These are phyloP conservation scores for Xylariaceae sp. DNA, from an alignment of 2,329 filamentous ascomycete genomes.

Conservation along the genomic window DNA sequence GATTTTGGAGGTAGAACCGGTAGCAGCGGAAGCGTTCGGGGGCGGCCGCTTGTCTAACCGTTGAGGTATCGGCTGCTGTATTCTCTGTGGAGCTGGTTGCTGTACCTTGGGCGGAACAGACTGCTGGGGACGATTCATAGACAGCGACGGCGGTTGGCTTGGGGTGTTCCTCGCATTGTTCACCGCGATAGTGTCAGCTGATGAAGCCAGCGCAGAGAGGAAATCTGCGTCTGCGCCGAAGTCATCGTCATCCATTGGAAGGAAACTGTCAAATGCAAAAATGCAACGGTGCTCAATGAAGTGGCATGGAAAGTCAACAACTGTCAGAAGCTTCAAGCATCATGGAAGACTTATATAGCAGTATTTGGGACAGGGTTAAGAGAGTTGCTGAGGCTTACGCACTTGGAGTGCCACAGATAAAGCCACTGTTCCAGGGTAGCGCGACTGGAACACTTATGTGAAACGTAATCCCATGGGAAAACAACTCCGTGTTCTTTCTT, in stretches of 20 bases:
- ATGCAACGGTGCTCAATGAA: too few relatives aligned
- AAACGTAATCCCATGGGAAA: too few relatives aligned
- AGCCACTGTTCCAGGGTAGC: too few relatives aligned
- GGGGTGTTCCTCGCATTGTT: slow-evolving; percentile 13
- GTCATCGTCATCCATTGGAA: slow-evolving; percentile 37
- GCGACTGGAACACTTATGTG: too few relatives aligned
- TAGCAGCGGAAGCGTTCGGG: slow-evolving; percentile 27
- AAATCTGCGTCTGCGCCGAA: slow-evolving; percentile 42
- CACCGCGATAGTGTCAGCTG: slow-evolving; percentile 16
- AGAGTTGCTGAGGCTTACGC: too few relatives aligned
- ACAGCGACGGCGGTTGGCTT: slow-evolving; percentile 22
- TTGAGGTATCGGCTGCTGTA: slow-evolving; percentile 47
- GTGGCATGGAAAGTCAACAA: too few relatives aligned
- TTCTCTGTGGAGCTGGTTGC: slow-evolving; percentile 38
- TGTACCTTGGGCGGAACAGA: slow-evolving; percentile 40
- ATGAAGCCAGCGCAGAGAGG: slow-evolving; percentile 31
- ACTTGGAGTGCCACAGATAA: too few relatives aligned
- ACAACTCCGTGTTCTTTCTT: too few relatives aligned
- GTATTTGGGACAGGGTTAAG: too few relatives aligned
- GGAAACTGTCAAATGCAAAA: too few relatives aligned
- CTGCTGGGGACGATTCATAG: slow-evolving; percentile 32
- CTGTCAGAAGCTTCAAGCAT: too few relatives aligned
- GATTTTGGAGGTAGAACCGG: slow-evolving; percentile 46
- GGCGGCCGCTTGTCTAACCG: slow-evolving; percentile 47
- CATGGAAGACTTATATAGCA: too few relatives aligned